A percentile compares a stretch with the other conserved stretches of the same genome.
phyloP scores from a whole-genome alignment of 169 alveolate species.

The Amoebophrya sp. region DNA sequence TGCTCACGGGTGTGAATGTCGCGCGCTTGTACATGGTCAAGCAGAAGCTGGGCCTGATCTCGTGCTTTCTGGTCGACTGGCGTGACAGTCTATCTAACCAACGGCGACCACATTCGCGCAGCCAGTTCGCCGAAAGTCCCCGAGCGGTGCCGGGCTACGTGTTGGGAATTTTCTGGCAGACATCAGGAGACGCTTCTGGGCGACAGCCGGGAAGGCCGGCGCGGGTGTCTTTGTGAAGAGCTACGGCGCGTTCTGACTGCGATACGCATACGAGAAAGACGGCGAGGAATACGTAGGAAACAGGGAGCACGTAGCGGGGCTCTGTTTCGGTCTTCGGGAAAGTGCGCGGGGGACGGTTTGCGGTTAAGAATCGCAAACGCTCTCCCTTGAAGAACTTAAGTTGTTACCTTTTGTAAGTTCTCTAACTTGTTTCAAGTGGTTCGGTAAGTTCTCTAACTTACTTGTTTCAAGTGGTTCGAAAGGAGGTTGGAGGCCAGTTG shows the following conservation, averaged over 20 bases:
- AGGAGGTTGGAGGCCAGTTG: too few relatives aligned
- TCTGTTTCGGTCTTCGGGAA: background rate
- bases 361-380: background rate
- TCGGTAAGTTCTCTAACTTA: too few relatives aligned
- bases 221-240: background rate
- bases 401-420: too few relatives aligned
- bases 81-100: background rate
- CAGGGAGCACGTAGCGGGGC: background rate
- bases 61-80: background rate
- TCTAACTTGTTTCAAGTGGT: too few relatives aligned
- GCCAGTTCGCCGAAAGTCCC: background rate
- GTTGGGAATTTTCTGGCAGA: background rate
- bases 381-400: too few relatives aligned
- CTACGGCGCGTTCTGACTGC: background rate
- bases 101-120: background rate
- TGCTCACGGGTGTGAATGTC: background rate
- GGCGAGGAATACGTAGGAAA: background rate
- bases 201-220: background rate
- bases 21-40: background rate
- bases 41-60: background rate
- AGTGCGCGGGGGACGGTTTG: conserved; percentile 11
- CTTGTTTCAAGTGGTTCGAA: too few relatives aligned
- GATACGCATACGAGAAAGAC: background rate
- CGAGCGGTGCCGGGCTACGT: background rate
- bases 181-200: background rate